Evolutionary conservation across 768 basidiomycete species (phyloP), one percentile per base, ranked within the genome.

Genomic region (Leccinellum rugosiceps): DNA sequence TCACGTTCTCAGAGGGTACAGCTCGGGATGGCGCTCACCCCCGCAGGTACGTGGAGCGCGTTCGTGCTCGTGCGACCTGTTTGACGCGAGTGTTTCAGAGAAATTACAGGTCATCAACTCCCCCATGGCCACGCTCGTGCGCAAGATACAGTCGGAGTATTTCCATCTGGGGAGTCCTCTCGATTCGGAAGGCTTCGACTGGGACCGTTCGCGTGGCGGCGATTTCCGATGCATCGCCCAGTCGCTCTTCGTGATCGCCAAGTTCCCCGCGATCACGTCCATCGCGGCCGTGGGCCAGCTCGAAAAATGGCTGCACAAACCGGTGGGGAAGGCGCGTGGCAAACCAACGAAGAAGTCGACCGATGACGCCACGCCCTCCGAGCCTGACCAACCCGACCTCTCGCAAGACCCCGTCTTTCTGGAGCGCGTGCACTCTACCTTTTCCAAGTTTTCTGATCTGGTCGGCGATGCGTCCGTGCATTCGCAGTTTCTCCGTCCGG

Each of bases 1-100:
- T 21, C 28, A 23, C 32, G 61, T 2, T 19, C 11, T 3, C 49
- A 91, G 86, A 79, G 89, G 50, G 89, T 91, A 7, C 89, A 90
- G 70, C 76, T 88, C 3, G 89, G 89, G 7, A 85, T 91, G 78
- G 87, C 89, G 0, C 75, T 90, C 30, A 90, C 87, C 0, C 85
- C 85, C 4, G 84, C 86, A 60, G 86, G 84, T 81, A 56, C 32
- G 75, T 65, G 0, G 3, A 3, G 4, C 35, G 17, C 17, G 13
- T 38, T 19, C 9, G 7, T 15, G 9, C 17, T 6, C 4, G 15
- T 54, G 17, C 1, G 3, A 31, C 17, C 46, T 38, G n/a, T 45
- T 45, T 52, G 32, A 41, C 50, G 15, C 4, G 11, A 52, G 6
- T 34, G 10, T 21, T 48, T 23, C 69, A 80, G 89, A 91, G 65